These are phyloP conservation scores for Hygrocybe coccinea DNA, from an alignment of 768 basidiomycete species.

Conservation along the genomic window DNA sequence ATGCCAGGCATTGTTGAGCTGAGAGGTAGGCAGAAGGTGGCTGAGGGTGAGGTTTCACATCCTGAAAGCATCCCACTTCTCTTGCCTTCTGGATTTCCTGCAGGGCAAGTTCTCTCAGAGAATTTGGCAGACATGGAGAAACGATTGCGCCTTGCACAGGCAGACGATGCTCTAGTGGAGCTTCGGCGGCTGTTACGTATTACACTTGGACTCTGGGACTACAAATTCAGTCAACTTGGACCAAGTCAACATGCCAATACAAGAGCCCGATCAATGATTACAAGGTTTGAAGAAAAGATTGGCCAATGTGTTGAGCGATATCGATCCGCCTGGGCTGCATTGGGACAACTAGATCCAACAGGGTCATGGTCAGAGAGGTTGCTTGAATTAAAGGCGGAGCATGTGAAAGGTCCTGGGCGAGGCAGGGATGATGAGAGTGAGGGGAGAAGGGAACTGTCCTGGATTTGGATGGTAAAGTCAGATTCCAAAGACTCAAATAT, in stretches of 20 bases:
- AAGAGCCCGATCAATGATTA: slow-evolving; percentile 2
- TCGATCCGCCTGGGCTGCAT: not conserved
- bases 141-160: slow-evolving; percentile 11
- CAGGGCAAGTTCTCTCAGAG: not conserved
- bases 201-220: slow-evolving; percentile 6
- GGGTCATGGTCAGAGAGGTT: not conserved
- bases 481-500: not conserved
- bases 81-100: not conserved
- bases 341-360: not conserved
- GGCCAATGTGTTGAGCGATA: not conserved
- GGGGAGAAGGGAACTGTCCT: not conserved
- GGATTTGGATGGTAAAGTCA: slow-evolving; percentile 7
- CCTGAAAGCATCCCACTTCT: not conserved
- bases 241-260: slow-evolving; percentile 9
- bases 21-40: not conserved
- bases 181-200: slow-evolving; percentile 8
- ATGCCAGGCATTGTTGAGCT: slow-evolving; percentile 7
- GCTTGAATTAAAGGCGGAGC: not conserved
- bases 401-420: slow-evolving; percentile 1
- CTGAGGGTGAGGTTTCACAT: not conserved
- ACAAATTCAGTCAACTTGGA: slow-evolving; percentile 11
- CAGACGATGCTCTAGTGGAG: slow-evolving; percentile 13
- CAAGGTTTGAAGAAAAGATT: slow-evolving; percentile 1
- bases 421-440: not conserved
- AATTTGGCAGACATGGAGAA: not conserved